Evolutionary conservation across 805 yeast genomes (phyloP).

Genomic region (Ogataea minuta): DNA sequence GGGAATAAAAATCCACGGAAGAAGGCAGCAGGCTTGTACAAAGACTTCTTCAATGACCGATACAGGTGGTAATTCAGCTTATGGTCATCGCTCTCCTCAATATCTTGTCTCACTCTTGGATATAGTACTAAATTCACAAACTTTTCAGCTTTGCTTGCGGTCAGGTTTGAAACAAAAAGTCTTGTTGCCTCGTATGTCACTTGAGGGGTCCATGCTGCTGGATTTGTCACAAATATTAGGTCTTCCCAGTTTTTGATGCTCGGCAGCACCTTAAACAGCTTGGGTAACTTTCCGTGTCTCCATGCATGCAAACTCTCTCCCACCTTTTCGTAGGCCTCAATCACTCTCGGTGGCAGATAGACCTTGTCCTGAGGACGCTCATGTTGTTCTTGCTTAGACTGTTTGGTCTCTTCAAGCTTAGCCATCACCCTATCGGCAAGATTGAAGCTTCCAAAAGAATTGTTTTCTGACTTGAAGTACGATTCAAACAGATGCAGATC

Average conservation of each 20-base stretch:
- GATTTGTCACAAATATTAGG: constrained; percentile 86
- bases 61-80: constrained; percentile 88
- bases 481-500: constrained; percentile 84
- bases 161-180: constrained; percentile 85
- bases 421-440: constrained; percentile 94
- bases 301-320: constrained; percentile 85
- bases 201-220: constrained; percentile 92
- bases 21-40: constrained; percentile 96
- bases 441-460: constrained; percentile 50
- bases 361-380: constrained; percentile 66
- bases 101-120: constrained; percentile 68
- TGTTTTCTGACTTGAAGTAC: constrained; percentile 47
- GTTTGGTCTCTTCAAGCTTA: constrained; percentile 67
- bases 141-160: constrained; percentile 83
- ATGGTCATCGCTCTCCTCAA: constrained; percentile 73
- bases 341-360: constrained; percentile 91
- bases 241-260: constrained; percentile 94
- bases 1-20: constrained; percentile 96
- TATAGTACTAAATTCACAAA: constrained; percentile 67
- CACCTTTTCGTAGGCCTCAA: constrained; percentile 89
- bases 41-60: constrained; percentile 85
- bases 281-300: constrained; percentile 96
- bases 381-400: constrained; percentile 26
- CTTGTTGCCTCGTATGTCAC: constrained; percentile 94
- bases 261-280: constrained; percentile 92